Percentiles rank a stretch among this genome's conserved stretches.
These are phyloP conservation scores for Castanea crenata DNA, from an alignment of 306 rosid genomes.

Conservation along the genomic window DNA sequence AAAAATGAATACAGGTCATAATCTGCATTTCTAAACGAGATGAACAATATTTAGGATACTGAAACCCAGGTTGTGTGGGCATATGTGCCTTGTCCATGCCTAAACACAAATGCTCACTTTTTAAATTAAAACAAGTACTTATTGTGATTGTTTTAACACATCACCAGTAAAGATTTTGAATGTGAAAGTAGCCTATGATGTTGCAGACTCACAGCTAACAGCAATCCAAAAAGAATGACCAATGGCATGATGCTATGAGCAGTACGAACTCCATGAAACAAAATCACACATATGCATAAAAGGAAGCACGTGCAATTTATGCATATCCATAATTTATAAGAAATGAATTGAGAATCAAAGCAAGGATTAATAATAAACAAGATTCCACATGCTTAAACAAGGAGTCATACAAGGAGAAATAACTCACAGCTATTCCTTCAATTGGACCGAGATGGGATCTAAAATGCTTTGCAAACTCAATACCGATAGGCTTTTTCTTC, in stretches of 20 bases:
- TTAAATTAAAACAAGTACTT: neutral
- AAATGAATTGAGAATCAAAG: constrained; percentile 15
- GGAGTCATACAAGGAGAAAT: constrained; percentile 14
- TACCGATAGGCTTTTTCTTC: constrained; percentile 87
- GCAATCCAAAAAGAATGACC: neutral
- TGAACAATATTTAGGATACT: neutral
- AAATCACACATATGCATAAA: neutral
- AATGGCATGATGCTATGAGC: neutral
- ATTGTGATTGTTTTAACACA: neutral
- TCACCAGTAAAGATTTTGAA: neutral
- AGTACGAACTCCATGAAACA: neutral
- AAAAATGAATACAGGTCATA: neutral
- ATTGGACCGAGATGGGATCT: constrained; percentile 97
- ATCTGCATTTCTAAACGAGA: neutral
- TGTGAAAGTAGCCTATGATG: neutral
- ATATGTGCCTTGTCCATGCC: neutral
- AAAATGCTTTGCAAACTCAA: constrained; percentile 97
- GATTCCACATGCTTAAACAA: neutral
- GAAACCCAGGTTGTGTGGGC: neutral
- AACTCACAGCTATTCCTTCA: constrained; percentile 91
- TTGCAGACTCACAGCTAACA: neutral
- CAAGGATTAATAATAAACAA: constrained; percentile 17
- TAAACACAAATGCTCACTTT: neutral
- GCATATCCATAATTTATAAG: neutral
- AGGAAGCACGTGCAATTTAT: neutral